Conservation (phyloP, 2,329 filamentous ascomycete genomes). For the Microdochium trichocladiopsis region DNA sequence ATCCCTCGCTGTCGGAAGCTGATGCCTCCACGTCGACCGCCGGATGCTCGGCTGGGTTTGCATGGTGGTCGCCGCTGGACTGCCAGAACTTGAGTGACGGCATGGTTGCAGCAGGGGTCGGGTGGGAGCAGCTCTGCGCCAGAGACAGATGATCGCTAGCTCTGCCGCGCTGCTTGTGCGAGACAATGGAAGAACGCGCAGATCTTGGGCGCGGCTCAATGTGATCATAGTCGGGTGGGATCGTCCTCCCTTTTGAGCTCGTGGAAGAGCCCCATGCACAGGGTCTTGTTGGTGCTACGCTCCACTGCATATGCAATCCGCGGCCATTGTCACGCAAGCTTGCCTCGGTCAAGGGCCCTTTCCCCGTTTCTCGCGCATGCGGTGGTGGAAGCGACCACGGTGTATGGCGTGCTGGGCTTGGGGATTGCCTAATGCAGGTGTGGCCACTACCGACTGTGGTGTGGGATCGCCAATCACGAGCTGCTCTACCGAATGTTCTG, state of each 20-base stretch:
- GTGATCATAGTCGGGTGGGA: not conserved
- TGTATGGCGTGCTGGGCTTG: not conserved
- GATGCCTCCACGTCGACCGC: not conserved
- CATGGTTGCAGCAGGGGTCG: not conserved
- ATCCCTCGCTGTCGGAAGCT: conserved; percentile 10
- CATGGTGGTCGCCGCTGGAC: not conserved
- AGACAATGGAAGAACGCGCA: too few relatives aligned
- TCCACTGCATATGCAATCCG: not conserved
- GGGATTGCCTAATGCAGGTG: too few relatives aligned
- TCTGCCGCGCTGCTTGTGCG: too few relatives aligned
- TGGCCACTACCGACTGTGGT: too few relatives aligned
- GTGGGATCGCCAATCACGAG: too few relatives aligned
- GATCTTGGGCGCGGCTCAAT: too few relatives aligned
- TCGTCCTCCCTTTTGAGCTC: not conserved
- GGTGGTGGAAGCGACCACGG: not conserved
- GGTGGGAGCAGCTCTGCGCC: not conserved
- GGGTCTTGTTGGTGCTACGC: too few relatives aligned
- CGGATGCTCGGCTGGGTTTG: not conserved
- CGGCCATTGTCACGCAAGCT: not conserved
- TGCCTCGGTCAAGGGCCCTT: not conserved
- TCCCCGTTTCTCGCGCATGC: too few relatives aligned
- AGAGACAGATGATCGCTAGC: not conserved
- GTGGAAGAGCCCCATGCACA: not conserved
- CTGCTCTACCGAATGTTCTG: too few relatives aligned
- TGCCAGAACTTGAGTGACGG: not conserved